phyloP scores from a whole-genome alignment of 495 filamentous ascomycete species.

The Aspergillus sclerotioniger region DNA sequence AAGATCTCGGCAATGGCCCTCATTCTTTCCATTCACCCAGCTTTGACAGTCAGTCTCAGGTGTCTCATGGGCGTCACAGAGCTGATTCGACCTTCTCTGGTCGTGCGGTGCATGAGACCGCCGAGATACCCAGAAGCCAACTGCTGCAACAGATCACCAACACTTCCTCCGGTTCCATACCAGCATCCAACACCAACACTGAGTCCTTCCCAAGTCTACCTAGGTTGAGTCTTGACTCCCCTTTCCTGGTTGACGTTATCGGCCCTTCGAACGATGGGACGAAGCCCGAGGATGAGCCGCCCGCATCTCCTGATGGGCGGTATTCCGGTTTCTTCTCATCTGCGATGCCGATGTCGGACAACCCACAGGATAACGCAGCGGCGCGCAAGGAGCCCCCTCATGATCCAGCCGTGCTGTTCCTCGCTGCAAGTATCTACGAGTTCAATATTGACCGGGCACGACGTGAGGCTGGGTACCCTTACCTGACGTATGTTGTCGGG shows the following conservation, averaged over 20 bases:
- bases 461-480: constrained; percentile 90
- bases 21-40: constrained; percentile 37
- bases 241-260: constrained; percentile 41
- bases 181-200: constrained; percentile 19
- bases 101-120: constrained; percentile 20
- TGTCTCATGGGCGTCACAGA: constrained; percentile 29
- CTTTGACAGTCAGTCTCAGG: constrained; percentile 30
- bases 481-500: constrained; percentile 89
- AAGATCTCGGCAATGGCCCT: constrained; percentile 47
- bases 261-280: constrained; percentile 17
- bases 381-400: constrained; percentile 26
- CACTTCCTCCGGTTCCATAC: constrained; percentile 12
- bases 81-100: constrained; percentile 35
- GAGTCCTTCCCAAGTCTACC: constrained; percentile 43
- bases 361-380: constrained; percentile 29
- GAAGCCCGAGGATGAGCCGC: constrained; percentile 21
- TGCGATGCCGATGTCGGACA: constrained; percentile 78
- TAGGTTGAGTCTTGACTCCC: constrained; percentile 42
- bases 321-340: constrained; percentile 78
- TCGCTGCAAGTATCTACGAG: constrained; percentile 91
- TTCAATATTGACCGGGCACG: constrained; percentile 94
- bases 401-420: constrained; percentile 65
- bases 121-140: constrained; percentile 27
- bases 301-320: constrained; percentile 32
- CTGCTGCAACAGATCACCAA: constrained; percentile 33